Evolutionary conservation across 306 rosid genomes (phyloP).

Genomic region (Rosa rugosa): DNA sequence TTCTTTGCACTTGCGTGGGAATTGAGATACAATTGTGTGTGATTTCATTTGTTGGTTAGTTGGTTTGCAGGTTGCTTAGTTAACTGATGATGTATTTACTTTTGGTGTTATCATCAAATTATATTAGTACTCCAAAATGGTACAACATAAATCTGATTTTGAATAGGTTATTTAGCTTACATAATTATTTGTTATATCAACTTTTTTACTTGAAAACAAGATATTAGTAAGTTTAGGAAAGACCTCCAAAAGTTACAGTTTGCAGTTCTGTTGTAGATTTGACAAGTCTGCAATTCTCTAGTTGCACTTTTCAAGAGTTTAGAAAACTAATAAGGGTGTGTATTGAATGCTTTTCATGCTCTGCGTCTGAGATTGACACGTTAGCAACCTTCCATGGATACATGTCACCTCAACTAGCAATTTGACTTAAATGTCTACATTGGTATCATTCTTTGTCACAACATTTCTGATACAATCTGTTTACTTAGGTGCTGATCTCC

Average conservation of each 20-base stretch:
- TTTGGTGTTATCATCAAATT: neutral
- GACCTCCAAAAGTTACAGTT: neutral
- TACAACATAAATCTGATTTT: neutral
- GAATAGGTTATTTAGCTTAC: neutral
- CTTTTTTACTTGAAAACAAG: neutral
- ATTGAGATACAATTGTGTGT: neutral
- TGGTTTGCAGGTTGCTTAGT: neutral
- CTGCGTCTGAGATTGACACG: neutral
- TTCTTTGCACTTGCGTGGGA: too few species aligned
- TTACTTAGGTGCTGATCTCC: slow-evolving; percentile 71
- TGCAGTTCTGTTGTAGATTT: neutral
- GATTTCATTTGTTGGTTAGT: neutral
- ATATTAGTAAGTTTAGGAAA: neutral
- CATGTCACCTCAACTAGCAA: neutral
- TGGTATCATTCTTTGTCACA: slow-evolving; percentile 8
- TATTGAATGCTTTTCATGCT: neutral
- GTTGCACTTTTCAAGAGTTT: neutral
- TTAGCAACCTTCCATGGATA: neutral
- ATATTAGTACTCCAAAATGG: neutral
- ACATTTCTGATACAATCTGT: slow-evolving; percentile 18
- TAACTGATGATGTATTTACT: neutral
- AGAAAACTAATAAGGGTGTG: neutral
- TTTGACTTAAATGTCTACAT: neutral
- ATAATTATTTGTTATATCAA: neutral
- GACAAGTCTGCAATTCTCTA: neutral